Evolutionary conservation across 768 basidiomycete genomes (phyloP), one percentile per base, ranked within the genome.

Genomic region (Leucocoprinus sp.): DNA sequence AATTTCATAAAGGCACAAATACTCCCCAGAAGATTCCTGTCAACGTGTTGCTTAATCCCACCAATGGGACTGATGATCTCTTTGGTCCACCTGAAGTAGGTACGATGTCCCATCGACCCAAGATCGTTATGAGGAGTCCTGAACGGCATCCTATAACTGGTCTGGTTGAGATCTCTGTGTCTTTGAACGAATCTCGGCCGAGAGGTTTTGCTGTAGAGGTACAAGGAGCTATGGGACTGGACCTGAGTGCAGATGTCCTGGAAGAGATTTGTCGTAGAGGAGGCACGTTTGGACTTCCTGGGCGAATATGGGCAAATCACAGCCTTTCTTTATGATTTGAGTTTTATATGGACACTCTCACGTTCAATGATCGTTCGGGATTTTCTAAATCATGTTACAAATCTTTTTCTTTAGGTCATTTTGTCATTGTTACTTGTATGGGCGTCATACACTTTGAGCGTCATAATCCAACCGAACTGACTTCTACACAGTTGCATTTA

Each of bases 231-330:
- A 74, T 81, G 69, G 77, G 73, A 1, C 60, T 64, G 24, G 79
- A 78, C 46, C 48, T 80, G 37, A 72, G 77, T 45, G 58, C 64
- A 7, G 72, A 76, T 27, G 66, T 65, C 18, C 62, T 89, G 56
- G 85, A 86, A 53, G 85, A 90, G 57, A 69, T 78, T 28, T 75
- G 78, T 51, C 70, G 88, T 37, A 69, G 88, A 12, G 87, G 87
- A 3, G 86, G 87, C 5, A 63, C 74, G 7, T 70, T 86, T 45
- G 78, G 84, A 3, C 57, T 90, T 43, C 68, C 83, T 31, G 87
- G 85, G 15, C 70, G 80, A 47, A 67, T 87, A 24, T 90, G 76
- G 75, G 66, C 68, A 5, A 70, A 64, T 62, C 66, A 18, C 59
- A 61, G 59, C 17, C 39, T 50, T 35, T 45, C 55, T 4, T 42